Evolutionary conservation across 2,329 filamentous ascomycete species (phyloP), one percentile per base, ranked within the genome.

Genomic region (Arthrocladium fulminans): DNA sequence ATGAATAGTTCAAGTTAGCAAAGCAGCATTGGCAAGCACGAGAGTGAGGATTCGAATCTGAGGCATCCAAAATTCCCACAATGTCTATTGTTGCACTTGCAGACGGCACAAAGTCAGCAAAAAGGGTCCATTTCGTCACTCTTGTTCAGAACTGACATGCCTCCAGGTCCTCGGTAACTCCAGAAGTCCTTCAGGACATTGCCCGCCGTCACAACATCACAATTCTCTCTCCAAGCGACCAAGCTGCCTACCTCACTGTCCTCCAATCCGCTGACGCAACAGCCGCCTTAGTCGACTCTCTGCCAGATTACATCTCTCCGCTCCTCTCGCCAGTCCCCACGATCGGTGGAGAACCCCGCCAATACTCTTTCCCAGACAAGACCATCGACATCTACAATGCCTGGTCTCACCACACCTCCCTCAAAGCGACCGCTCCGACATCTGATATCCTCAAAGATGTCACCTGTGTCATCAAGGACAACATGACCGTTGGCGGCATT

Each of bases 371-470:
- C 49, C 56, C 63, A 29, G 46, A 44, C n/a, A 48, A 51, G n/a
- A 48, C 54, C 15, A 60, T 65, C 3, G 70, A 71, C 50, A 65
- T 64, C 10, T 49, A 70, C 19, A 71, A 71, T 56, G 69, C 63
- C n/a, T 71, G 69, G 68, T 65, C 66, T 34, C 64, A 71, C 46
- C 60, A 60, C 32, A 62, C 60, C 19, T 54, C 58, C 2, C 55
- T 69, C 10, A 55, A 51, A n/a, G 56, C 63, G 5, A 48, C 55
- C 2, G 49, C 50, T 35, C 60, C 61, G 3, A 45, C 50, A 13
- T 60, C 51, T 17, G 45, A 40, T 15, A 29, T 60, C 12, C 59
- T 67, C 6, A 51, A 45, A 10, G 63, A 61, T 8, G 57, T 61
- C 30, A 63, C 54, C 2, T 53, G 67, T 35, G 61, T 60, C 1